phyloP scores from a whole-genome alignment of 2,329 filamentous ascomycete species.

The Stachybotrys elegans region DNA sequence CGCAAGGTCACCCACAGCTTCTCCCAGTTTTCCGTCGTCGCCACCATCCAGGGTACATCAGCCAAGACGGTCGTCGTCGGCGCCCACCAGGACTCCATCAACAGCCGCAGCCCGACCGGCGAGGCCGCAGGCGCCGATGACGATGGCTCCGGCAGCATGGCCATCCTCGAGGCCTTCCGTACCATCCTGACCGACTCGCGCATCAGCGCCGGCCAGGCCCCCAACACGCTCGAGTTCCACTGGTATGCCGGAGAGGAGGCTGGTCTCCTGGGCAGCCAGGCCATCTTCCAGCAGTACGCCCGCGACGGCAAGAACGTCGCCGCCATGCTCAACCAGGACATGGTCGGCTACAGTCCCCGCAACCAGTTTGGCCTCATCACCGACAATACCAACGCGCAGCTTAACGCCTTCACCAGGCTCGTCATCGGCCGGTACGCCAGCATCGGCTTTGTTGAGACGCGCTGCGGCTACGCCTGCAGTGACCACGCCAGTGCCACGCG shows the following conservation, averaged over 20 bases:
- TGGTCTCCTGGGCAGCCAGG: constrained; percentile 68
- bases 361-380: constrained; percentile 32
- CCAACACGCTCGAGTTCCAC: constrained; percentile 79
- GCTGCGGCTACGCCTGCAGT: constrained; percentile 57
- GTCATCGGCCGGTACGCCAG: constrained; percentile 30
- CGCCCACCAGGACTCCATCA: constrained; percentile 77
- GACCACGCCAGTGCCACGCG: constrained; percentile 60
- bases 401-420: constrained; percentile 32
- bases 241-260: constrained; percentile 84
- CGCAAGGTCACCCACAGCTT: constrained; percentile 64
- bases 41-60: constrained; percentile 69
- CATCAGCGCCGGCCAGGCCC: constrained; percentile 53
- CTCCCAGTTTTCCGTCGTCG: constrained; percentile 74
- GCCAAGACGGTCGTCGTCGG: constrained; percentile 72
- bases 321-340: constrained; percentile 40
- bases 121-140: constrained; percentile 10
- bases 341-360: constrained; percentile 33
- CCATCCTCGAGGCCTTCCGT: constrained; percentile 72
- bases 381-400: constrained; percentile 29
- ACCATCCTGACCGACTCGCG: constrained; percentile 62
- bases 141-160: constrained; percentile 38
- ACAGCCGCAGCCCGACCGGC: constrained; percentile 25
- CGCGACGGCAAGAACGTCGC: constrained; percentile 26
- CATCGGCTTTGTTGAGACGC: constrained; percentile 39
- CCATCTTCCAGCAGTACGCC: constrained; percentile 33